phyloP scores from a whole-genome alignment of 345 rosid genomes.

The Zanthoxylum bungeanum region DNA sequence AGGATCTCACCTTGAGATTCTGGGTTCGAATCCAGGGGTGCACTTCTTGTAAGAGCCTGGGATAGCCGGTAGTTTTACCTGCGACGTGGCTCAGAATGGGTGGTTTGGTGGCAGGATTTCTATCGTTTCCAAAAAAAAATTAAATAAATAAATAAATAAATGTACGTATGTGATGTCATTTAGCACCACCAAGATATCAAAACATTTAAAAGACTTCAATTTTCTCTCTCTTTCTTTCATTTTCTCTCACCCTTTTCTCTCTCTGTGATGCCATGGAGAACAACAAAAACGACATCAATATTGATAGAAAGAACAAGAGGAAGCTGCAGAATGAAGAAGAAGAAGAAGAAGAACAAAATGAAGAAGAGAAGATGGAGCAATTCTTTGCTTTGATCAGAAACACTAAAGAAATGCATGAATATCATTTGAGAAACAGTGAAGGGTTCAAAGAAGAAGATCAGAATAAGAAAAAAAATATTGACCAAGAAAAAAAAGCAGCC shows the following conservation, averaged over 20 bases:
- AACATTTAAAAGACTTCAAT: background rate
- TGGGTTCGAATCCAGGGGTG: too few relatives aligned
- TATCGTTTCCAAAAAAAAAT: too few relatives aligned
- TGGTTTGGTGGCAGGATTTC: too few relatives aligned
- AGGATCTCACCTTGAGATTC: too few relatives aligned
- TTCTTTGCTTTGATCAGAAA: slow-evolving; percentile 33
- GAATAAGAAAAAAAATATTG: background rate
- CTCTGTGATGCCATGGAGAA: slow-evolving; percentile 4
- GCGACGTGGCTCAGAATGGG: too few relatives aligned
- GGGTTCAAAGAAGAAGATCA: background rate
- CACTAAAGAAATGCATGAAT: slow-evolving; percentile 25
- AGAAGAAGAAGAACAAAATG: slow-evolving; percentile 1
- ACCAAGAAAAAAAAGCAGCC: background rate
- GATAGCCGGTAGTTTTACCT: too few relatives aligned
- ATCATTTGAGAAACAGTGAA: background rate
- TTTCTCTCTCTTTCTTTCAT: background rate
- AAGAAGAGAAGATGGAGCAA: slow-evolving; percentile 29
- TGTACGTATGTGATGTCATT: background rate
- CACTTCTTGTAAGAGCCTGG: too few relatives aligned
- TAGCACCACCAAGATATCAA: background rate
- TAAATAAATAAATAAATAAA: too few relatives aligned
- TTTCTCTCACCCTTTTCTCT: background rate
- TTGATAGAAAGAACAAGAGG: slow-evolving; percentile 24
- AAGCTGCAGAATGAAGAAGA: slow-evolving; percentile 3
- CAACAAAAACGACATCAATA: background rate